Percentiles rank a stretch among this genome's conserved stretches.
phyloP scores from a whole-genome alignment of 441 rosid species.

The Corymbia citriodora region DNA sequence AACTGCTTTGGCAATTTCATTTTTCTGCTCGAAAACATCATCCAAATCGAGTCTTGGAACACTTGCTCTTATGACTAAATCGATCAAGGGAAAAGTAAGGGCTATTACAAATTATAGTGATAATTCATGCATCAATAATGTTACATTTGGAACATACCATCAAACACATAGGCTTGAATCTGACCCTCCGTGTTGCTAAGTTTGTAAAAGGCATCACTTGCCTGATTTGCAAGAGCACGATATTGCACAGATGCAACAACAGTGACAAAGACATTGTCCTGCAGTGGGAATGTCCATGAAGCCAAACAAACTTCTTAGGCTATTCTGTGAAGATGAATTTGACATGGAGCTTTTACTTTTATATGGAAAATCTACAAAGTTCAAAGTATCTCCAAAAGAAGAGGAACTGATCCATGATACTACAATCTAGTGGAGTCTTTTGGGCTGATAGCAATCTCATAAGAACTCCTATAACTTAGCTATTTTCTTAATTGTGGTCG shows the following conservation, averaged over 20 bases:
- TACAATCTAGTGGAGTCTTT: not conserved
- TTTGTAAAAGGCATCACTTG: constrained; percentile 25
- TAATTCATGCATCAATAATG: not conserved
- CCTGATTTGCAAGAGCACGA: constrained; percentile 25
- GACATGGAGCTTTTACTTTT: not conserved
- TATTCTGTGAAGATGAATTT: not conserved
- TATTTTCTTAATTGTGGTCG: not conserved
- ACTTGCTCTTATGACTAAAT: constrained; percentile 23
- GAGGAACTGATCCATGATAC: not conserved
- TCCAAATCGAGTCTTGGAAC: constrained; percentile 24
- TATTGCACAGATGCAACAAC: constrained; percentile 33
- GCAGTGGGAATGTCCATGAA: not conserved
- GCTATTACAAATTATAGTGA: not conserved
- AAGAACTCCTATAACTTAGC: not conserved
- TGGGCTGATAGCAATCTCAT: not conserved
- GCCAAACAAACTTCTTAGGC: not conserved
- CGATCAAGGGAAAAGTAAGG: not conserved
- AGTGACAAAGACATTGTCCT: constrained; percentile 34
- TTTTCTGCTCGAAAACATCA: constrained; percentile 27
- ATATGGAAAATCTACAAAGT: not conserved
- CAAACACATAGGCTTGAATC: constrained; percentile 33
- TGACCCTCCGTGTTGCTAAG: constrained; percentile 31
- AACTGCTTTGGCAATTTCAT: constrained; percentile 29
- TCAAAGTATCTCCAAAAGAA: not conserved
- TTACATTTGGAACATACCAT: constrained; percentile 9